Conservation (phyloP, 768 basidiomycete species). For the Boletus rubroflammeus region DNA sequence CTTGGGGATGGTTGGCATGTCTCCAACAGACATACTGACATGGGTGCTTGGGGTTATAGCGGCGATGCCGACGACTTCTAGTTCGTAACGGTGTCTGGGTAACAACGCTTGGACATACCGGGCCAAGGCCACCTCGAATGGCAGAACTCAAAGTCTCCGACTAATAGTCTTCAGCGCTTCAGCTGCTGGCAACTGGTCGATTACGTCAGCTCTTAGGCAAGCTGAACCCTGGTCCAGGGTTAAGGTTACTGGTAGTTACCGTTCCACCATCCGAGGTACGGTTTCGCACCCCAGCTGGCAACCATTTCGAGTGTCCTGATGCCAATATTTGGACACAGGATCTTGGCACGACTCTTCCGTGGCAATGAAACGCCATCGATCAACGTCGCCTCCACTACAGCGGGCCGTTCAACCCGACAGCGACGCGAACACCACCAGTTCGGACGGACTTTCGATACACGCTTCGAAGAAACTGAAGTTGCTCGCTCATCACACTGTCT, state of each 20-base stretch:
- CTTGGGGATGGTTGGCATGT: not conserved
- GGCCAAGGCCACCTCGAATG: not conserved
- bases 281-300: not conserved
- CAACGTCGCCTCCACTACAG: conserved; percentile 1
- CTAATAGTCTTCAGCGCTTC: not conserved
- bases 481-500: conserved; percentile 37
- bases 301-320: not conserved
- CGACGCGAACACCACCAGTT: not conserved
- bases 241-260: not conserved
- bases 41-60: not conserved
- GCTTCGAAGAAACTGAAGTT: conserved; percentile 49
- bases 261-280: not conserved
- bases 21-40: not conserved
- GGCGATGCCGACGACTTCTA: not conserved
- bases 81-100: not conserved
- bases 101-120: not conserved
- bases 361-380: conserved; percentile 15
- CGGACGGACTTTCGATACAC: conserved; percentile 8
- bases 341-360: not conserved
- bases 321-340: not conserved
- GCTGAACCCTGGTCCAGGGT: not conserved
- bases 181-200: too few relatives aligned
- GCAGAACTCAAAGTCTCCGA: not conserved
- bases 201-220: conserved; percentile 6
- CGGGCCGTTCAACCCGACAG: not conserved